A percentile compares a stretch with the other conserved stretches of the same genome.
These are phyloP conservation scores for Microsporum canis DNA, from an alignment of 2,329 filamentous ascomycete genomes.

Conservation along the genomic window DNA sequence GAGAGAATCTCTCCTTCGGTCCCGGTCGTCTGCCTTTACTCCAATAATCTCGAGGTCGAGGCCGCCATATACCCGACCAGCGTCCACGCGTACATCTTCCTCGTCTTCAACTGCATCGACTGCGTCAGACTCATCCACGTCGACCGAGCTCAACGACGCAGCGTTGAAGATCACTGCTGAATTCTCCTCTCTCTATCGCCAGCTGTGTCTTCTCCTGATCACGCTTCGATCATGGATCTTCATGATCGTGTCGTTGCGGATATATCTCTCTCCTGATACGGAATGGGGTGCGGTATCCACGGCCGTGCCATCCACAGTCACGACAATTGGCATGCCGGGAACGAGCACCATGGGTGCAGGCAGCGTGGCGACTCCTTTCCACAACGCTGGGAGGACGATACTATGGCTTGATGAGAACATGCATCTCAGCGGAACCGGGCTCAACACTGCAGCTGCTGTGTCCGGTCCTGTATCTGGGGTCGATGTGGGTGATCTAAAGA, in stretches of 20 bases:
- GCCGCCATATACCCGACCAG: neutral
- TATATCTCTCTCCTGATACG: constrained; percentile 26
- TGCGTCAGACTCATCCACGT: neutral
- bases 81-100: neutral
- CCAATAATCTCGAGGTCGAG: neutral
- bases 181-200: constrained; percentile 26
- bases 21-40: neutral
- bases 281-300: constrained; percentile 15
- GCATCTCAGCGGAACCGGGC: neutral
- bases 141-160: constrained; percentile 2
- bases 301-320: neutral
- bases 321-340: constrained; percentile 10
- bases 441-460: neutral
- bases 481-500: constrained; percentile 59
- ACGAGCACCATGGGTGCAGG: neutral
- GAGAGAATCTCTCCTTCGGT: neutral
- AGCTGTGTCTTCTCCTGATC: constrained; percentile 29
- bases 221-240: constrained; percentile 27
- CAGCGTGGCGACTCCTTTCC: constrained; percentile 6
- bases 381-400: neutral
- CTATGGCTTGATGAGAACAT: neutral
- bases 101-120: neutral
- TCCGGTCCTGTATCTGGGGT: constrained; percentile 7
- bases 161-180: constrained; percentile 11
- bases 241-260: constrained; percentile 28